phyloP scores from a whole-genome alignment of 352 stramenopile genomes.

The Phytophthora foliorum region DNA sequence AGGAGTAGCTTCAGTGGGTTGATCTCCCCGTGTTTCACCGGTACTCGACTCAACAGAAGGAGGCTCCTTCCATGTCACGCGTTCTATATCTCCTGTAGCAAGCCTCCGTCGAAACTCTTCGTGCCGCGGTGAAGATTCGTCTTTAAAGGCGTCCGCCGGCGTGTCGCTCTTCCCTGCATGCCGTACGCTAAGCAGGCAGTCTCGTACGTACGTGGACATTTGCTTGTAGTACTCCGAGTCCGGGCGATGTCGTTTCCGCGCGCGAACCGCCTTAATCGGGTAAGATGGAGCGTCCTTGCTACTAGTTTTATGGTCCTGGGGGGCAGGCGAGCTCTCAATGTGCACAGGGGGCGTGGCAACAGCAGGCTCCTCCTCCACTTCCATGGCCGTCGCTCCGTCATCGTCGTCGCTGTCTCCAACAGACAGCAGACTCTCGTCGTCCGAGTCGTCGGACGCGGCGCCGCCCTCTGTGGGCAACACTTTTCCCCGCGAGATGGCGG shows the following conservation, averaged over 20 bases:
- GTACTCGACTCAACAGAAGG: conserved; percentile 41
- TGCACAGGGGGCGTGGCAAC: conserved; percentile 17
- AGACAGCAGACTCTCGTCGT: conserved; percentile 80
- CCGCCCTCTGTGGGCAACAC: conserved; percentile 57
- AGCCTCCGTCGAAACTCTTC: conserved; percentile 81
- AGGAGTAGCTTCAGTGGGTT: conserved; percentile 16
- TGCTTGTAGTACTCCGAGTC: conserved; percentile 86
- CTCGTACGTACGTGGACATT: conserved; percentile 88
- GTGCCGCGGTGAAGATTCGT: conserved; percentile 54
- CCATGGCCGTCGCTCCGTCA: conserved; percentile 36
- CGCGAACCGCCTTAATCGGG: conserved; percentile 78
- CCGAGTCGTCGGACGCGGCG: conserved; percentile 62
- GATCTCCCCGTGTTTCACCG: conserved; percentile 13
- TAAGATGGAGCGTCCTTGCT: conserved; percentile 43
- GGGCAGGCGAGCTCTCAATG: conserved; percentile 15
- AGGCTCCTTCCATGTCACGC: conserved; percentile 82
- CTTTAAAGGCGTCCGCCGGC: conserved; percentile 55
- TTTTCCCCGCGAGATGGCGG: conserved; percentile 77
- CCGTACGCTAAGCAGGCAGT: conserved; percentile 86
- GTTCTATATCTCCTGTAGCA: conserved; percentile 67
- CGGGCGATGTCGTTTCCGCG: conserved; percentile 83
- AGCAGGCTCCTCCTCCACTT: conserved; percentile 41
- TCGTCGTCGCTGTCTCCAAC: conserved; percentile 73
- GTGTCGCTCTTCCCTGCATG: conserved; percentile 44
- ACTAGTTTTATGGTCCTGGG: conserved; percentile 23